These are phyloP conservation scores for Fusarium sp. DNA, from an alignment of 2,329 filamentous ascomycete species.

Conservation along the genomic window DNA sequence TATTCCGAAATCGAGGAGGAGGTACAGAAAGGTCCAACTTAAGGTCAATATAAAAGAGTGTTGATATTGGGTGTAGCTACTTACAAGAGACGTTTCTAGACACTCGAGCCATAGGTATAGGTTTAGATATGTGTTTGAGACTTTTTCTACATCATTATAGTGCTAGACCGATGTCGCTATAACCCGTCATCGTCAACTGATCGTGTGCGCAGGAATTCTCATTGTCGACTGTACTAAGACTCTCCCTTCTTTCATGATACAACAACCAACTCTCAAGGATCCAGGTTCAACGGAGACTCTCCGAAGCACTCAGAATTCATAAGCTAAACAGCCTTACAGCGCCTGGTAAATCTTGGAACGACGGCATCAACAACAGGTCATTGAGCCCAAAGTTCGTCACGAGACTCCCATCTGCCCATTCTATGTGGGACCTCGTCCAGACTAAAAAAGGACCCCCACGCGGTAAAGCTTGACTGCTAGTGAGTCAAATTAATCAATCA, in stretches of 20 bases:
- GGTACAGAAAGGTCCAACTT: background rate
- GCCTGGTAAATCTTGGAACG: background rate
- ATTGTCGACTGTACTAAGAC: background rate
- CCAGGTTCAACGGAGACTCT: background rate
- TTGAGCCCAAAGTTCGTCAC: slow-evolving; percentile 20
- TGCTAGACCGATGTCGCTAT: background rate
- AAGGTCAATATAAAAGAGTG: background rate
- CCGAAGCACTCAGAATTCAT: background rate
- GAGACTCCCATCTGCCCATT: slow-evolving; percentile 25
- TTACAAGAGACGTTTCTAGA: background rate
- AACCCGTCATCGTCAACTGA: background rate
- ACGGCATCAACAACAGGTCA: background rate
- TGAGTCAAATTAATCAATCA: slow-evolving; percentile 28
- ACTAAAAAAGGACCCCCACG: slow-evolving; percentile 32
- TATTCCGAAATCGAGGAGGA: background rate
- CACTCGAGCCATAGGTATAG: background rate
- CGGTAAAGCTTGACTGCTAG: slow-evolving; percentile 34
- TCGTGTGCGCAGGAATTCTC: background rate
- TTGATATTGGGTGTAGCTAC: background rate
- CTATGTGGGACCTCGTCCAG: slow-evolving; percentile 33
- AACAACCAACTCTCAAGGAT: background rate
- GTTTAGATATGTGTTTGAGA: background rate
- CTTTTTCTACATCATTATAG: background rate
- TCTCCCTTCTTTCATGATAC: background rate
- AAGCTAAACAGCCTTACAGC: background rate